Evolutionary conservation across 2,329 filamentous ascomycete genomes (phyloP), one percentile per base, ranked within the genome.

Genomic region (Apiospora kogelbergensis): DNA sequence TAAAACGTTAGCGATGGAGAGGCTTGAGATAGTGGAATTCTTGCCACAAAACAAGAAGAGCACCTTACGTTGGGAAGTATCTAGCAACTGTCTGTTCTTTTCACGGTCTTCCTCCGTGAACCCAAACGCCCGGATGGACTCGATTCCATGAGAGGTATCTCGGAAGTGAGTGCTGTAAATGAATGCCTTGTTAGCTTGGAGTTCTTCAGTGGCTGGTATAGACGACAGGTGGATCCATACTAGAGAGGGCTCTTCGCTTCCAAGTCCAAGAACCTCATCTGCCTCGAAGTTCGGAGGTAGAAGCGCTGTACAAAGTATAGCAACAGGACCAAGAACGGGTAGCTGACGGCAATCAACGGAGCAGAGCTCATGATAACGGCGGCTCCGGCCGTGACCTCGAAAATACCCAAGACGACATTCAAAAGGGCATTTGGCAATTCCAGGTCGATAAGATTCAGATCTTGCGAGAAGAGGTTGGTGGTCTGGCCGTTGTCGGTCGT

Each of bases 231-330:
- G 63, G 40, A 6, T 41, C 68, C 80, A 15, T 82, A 86, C 78
- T 87, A 89, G 0, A 90, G 78, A 0, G 88, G 88, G 0, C 85
- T 85, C 71, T 90, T 90, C 1, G 86, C 83, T 74, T 91, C 89
- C 0, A 91, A 81, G 63, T 91, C 89, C 15, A 91, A 76, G 37
- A 89, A 81, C 64, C 89, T 83, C 10, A 91, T 75, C 74, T 91
- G 89, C 0, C 88, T 80, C 0, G 88, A 90, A 0, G 88, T 91
- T 0, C 86, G 81, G 1, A 91, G 81, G 72, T 91, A 91, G 64
- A 89, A 82, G 65, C 81, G 84, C 70, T 90, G 88, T 0, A 90
- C 76, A 1, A 80, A 69, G 67, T 84, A 90, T 0, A 89, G 70
- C 0, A 84, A 70, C 0, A 73, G 76, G 13, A 82, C 70, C 2